Evolutionary conservation across 441 rosid species (phyloP), one percentile per base, ranked within the genome.

Genomic region (Capsella rubella): DNA sequence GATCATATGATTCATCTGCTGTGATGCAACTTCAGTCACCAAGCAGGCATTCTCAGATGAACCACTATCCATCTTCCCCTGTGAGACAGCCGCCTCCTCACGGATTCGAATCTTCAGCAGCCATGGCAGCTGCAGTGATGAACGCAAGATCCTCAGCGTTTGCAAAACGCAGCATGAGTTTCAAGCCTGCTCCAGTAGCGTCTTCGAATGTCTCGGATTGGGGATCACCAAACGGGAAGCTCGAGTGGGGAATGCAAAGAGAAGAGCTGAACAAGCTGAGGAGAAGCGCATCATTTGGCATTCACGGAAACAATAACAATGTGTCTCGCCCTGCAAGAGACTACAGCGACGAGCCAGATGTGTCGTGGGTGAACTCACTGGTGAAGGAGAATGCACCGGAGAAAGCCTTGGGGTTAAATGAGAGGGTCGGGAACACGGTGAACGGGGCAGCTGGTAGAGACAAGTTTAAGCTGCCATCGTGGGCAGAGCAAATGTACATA

Each of bases 221-320:
- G 98, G 70, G 93, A 79, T 91, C 96, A 1, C 93, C 92, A 0
- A 82, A 80, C 28, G 98, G 98, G 58, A 89, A 87, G 71, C 53
- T 94, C 13, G 93, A 94, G 66, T 91, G 98, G 98, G 93, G 92
- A 9, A 75, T 89, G 74, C 95, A 87, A 74, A 89, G 93, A 58
- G 93, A 90, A 13, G 95, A 94, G 80, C 81, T 94, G 67, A 90
- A 81, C 83, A 91, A 85, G 87, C 80, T 94, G 42, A 91, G 84
- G 85, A 90, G 84, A 80, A 90, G 95, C 0, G 90, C 85, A 15
- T 90, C 98, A 4, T 94, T 94, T 0, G 96, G 93, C 12, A 82
- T 87, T 57, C 82, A 89, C 9, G 83, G 82, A 72, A 86, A 76
- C 83, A 80, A 60, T 25, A 61, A 14, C 29, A 21, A 80, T 2